These are phyloP conservation scores for Pseudopithomyces maydicus DNA, from an alignment of 2,329 filamentous ascomycete genomes.

Conservation along the genomic window DNA sequence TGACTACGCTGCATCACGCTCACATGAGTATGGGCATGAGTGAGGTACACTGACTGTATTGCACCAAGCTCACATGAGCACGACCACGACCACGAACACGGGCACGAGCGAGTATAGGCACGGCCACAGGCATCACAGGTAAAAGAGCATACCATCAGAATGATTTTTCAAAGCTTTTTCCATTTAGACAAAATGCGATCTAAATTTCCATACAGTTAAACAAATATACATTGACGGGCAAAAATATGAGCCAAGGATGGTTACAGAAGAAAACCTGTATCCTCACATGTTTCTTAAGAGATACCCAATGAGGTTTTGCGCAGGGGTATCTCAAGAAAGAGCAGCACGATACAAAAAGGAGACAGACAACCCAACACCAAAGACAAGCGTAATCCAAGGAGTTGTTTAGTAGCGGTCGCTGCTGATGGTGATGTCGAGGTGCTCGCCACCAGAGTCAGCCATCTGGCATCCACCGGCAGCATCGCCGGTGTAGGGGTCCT, in stretches of 20 bases:
- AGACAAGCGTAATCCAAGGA: slow-evolving; percentile 17
- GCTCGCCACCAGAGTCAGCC: slow-evolving; percentile 28
- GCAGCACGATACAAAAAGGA: slow-evolving; percentile 22
- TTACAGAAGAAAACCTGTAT: slow-evolving; percentile 16
- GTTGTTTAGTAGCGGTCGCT: background rate
- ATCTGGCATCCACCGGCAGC: slow-evolving; percentile 40
- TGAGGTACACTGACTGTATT: too few relatives aligned
- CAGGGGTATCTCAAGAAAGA: slow-evolving; percentile 28
- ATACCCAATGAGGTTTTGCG: slow-evolving; percentile 19
- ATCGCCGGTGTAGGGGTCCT: slow-evolving; percentile 32
- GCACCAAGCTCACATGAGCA: too few relatives aligned
- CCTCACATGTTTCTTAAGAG: slow-evolving; percentile 18
- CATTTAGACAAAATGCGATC: slow-evolving; percentile 6
- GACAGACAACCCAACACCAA: slow-evolving; percentile 18
- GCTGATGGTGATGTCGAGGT: slow-evolving; percentile 31
- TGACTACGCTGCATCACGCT: too few relatives aligned
- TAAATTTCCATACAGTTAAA: slow-evolving; percentile 29
- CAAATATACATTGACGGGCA: slow-evolving; percentile 28
- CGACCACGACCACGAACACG: too few relatives aligned
- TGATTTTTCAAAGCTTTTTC: slow-evolving; percentile 19
- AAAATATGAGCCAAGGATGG: slow-evolving; percentile 7
- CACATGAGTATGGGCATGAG: too few relatives aligned
- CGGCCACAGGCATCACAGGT: background rate
- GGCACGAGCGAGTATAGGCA: too few relatives aligned
- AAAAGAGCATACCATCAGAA: background rate